Evolutionary conservation across 148 eudicot species (phyloP).

Genomic region (Cornus controversa): DNA sequence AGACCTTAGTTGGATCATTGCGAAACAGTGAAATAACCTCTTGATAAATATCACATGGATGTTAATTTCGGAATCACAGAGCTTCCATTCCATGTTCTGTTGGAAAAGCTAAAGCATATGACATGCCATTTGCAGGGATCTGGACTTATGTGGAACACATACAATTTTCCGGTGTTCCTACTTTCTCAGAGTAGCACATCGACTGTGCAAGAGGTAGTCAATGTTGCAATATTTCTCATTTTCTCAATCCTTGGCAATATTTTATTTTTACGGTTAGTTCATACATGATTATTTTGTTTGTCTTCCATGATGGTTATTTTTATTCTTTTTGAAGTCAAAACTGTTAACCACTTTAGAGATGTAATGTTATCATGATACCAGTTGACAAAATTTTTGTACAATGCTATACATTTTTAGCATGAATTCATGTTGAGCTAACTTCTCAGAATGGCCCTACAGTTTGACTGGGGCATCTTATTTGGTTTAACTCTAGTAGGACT

Average conservation of each 20-base stretch:
- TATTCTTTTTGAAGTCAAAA: neutral
- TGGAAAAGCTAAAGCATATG: conserved; percentile 9
- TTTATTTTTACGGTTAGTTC: no score
- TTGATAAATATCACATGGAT: neutral
- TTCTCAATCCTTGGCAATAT: no score
- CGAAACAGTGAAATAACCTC: neutral
- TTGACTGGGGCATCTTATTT: neutral
- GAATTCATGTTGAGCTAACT: neutral
- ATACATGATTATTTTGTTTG: neutral
- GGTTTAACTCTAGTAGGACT: no score
- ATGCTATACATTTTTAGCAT: no score
- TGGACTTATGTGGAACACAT: conserved; percentile 74
- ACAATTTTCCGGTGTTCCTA: conserved; percentile 80
- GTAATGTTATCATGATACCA: neutral
- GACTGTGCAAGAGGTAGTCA: conserved; percentile 58
- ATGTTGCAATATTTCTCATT: neutral
- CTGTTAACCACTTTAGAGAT: neutral
- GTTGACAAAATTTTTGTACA: neutral
- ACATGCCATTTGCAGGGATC: conserved; percentile 68
- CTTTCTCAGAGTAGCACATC: conserved; percentile 55
- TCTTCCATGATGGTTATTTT: neutral
- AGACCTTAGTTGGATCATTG: no score
- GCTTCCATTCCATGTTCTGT: no score
- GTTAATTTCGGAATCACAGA: neutral
- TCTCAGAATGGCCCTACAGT: neutral